Conservation (phyloP, 2,329 filamentous ascomycete species). For the Aureobasidium sp. region DNA sequence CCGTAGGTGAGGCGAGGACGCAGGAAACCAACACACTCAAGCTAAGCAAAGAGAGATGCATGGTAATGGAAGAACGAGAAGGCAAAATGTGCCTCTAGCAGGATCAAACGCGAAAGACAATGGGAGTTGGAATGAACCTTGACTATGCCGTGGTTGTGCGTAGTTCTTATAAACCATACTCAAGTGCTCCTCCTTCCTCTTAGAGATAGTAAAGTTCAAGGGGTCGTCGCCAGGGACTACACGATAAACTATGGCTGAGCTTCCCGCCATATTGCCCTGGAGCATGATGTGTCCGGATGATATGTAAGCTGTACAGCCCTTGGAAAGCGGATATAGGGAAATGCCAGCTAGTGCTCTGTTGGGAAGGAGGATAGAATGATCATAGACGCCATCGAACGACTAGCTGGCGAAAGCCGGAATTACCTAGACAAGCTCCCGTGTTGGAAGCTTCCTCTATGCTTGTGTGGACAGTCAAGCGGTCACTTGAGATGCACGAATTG, state of each 20-base stretch:
- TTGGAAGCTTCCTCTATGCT: background rate
- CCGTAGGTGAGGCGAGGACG: conserved; percentile 21
- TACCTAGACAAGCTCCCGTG: background rate
- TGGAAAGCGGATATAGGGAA: background rate
- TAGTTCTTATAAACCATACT: background rate
- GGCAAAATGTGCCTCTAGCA: background rate
- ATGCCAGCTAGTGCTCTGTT: background rate
- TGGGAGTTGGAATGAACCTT: background rate
- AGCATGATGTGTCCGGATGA: background rate
- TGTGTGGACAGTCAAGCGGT: background rate
- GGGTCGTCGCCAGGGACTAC: background rate
- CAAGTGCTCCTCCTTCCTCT: background rate
- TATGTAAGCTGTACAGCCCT: background rate
- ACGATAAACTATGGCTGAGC: background rate
- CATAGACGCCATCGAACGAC: background rate
- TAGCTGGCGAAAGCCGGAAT: background rate
- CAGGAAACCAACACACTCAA: conserved; percentile 19
- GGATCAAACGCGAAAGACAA: background rate
- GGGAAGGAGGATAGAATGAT: conserved; percentile 13
- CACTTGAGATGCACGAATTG: background rate
- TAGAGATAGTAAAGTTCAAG: conserved; percentile 4
- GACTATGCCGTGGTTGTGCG: background rate
- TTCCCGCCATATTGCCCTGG: background rate
- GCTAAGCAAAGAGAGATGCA: conserved; percentile 21
- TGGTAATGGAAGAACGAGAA: conserved; percentile 2